These are phyloP conservation scores for Noccaea bulbosa DNA, from an alignment of 345 rosid genomes.

Conservation along the genomic window DNA sequence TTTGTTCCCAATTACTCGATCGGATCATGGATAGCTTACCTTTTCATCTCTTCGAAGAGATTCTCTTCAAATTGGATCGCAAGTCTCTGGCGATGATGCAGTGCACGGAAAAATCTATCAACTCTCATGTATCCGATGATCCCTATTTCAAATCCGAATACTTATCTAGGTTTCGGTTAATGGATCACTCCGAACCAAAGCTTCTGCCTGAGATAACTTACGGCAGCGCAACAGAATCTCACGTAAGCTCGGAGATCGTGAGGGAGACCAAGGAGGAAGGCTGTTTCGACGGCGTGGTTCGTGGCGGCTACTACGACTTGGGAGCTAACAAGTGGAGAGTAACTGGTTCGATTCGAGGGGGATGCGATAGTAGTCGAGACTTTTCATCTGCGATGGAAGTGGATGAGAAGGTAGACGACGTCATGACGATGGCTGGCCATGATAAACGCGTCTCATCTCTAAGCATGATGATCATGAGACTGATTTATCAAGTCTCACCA, in stretches of 20 bases:
- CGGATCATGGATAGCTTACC: constrained; percentile 17
- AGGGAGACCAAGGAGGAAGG: neutral
- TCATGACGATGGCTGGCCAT: neutral
- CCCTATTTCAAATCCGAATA: neutral
- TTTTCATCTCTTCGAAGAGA: neutral
- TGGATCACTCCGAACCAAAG: neutral
- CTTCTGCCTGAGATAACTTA: neutral
- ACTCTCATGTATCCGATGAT: neutral
- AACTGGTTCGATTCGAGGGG: no score
- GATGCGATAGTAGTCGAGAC: neutral
- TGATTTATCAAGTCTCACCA: neutral
- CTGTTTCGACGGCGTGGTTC: no score
- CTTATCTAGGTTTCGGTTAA: neutral
- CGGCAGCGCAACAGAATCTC: neutral
- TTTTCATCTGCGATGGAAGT: neutral
- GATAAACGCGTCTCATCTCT: constrained; percentile 6
- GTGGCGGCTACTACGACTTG: no score
- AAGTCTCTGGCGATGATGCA: constrained; percentile 13
- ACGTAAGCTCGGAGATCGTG: no score
- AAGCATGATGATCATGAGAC: neutral
- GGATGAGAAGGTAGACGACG: constrained; percentile 4
- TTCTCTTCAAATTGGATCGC: constrained; percentile 17
- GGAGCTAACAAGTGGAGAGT: no score
- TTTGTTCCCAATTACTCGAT: no score
- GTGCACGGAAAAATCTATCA: constrained; percentile 2